Conservation (phyloP, 169 alveolate genomes). For the Perkinsus marinus region DNA sequence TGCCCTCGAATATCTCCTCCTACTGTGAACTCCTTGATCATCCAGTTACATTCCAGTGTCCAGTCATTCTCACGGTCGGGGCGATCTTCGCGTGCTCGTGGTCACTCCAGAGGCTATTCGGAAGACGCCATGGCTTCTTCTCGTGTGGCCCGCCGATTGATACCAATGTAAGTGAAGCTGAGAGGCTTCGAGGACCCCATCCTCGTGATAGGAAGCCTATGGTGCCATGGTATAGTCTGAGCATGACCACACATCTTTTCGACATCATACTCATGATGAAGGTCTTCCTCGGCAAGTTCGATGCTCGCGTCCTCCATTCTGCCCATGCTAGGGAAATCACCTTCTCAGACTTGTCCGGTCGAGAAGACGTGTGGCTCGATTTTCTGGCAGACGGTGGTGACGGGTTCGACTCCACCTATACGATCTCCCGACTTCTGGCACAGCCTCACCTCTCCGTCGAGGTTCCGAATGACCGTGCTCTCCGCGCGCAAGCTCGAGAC, state of each 20-base stretch:
- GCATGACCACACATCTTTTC: not conserved
- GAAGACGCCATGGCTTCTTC: not conserved
- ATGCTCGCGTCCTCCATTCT: not conserved
- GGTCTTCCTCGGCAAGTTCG: not conserved
- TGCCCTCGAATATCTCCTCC: not conserved
- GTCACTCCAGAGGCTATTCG: not conserved
- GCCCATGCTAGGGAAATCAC: not conserved
- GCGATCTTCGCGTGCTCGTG: not conserved
- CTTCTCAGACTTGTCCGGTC: not conserved
- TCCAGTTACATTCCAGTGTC: not conserved
- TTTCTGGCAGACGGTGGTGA: conserved; percentile 4
- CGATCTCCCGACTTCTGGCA: not conserved
- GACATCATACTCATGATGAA: not conserved
- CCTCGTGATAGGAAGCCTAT: not conserved
- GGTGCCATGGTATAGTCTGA: conserved; percentile 4
- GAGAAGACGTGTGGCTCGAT: conserved; percentile 1
- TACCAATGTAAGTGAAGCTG: not conserved
- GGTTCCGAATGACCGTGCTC: not conserved
- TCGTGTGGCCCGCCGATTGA: not conserved
- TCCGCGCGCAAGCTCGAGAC: not conserved
- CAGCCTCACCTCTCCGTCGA: not conserved
- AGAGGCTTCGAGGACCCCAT: not conserved
- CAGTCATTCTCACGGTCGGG: not conserved
- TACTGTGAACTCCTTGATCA: not conserved
- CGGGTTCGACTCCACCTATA: not conserved